Base-by-base conservation (phyloP, 495 filamentous ascomycete genomes). In the Neurospora tetraspora region DNA sequence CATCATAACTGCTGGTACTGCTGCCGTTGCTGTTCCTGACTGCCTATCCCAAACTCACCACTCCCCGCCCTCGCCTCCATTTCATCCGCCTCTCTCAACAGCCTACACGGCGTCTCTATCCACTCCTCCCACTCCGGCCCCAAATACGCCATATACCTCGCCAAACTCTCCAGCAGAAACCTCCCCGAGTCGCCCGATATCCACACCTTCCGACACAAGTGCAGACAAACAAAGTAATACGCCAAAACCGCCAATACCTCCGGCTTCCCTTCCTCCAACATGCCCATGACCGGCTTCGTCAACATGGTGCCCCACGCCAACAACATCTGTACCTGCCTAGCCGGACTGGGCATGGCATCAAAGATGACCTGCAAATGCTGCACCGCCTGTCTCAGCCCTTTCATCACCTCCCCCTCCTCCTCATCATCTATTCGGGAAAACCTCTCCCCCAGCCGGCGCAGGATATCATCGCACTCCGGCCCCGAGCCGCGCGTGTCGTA, bases 221-320 rank as follows among this genome's bases (percentile, higher is more conserved):
- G 76, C 14, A 82, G 61, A 5, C 76, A 74, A 18, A 79, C 68
- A 43, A 77, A 81, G 71, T 78, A 81, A 68, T 81, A 80, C 3
- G 71, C 76, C 6, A 82, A 71, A 3, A 81, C 40, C 2, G 75
- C 78, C 47, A 81, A 23, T 1, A 79, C 78, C 73, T 81, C 78
- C 0, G 80, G 77, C 6, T 72, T 37, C 5, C 73, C 76, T 5
- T 70, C 45, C 47, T 76, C 74, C 5, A 82, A 43, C 72, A 81
- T 73, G 3, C 20, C 39, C 12, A 77, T 74, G 42, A 80, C 77
- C 6, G 73, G 43, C 47, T 39, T 34, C 11, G 47, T 53, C 12
- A 80, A 70, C 76, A 80, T 74, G 8, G 73, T 71, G 2, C 72
- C 72, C 75, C 75, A 81, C 27, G 69, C 45, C 23, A 79, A 61